These are phyloP conservation scores for Fusarium foetens DNA, from an alignment of 2,329 filamentous ascomycete genomes.

Conservation along the genomic window DNA sequence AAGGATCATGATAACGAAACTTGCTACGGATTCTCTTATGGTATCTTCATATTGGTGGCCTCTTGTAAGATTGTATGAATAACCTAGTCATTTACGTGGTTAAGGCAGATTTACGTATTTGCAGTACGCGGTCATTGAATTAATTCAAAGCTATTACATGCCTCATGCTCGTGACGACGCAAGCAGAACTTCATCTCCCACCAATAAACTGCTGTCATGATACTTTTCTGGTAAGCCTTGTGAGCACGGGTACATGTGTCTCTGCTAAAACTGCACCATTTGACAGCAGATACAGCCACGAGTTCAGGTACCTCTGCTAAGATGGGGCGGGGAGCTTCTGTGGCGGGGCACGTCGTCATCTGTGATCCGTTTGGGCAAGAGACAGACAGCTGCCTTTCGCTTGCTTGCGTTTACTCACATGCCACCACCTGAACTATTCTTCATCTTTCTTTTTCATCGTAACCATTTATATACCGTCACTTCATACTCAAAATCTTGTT, in stretches of 20 bases:
- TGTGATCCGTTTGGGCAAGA: slow-evolving; percentile 35
- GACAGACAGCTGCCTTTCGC: slow-evolving; percentile 23
- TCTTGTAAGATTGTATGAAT: neutral
- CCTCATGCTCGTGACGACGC: slow-evolving; percentile 31
- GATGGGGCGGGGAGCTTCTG: slow-evolving; percentile 14
- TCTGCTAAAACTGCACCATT: neutral
- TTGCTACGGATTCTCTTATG: too few species aligned
- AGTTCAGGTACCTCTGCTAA: slow-evolving; percentile 29
- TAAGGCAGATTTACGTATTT: slow-evolving; percentile 28
- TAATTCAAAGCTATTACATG: neutral
- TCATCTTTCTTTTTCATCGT: neutral
- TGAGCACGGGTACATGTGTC: slow-evolving; percentile 10
- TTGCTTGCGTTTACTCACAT: slow-evolving; percentile 30
- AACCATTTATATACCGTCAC: slow-evolving; percentile 11
- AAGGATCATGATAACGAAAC: neutral
- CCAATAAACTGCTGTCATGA: slow-evolving; percentile 16
- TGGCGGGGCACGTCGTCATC: slow-evolving; percentile 45
- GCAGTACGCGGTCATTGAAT: slow-evolving; percentile 24
- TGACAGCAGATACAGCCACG: neutral
- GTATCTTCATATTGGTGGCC: neutral
- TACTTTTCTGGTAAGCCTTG: slow-evolving; percentile 17
- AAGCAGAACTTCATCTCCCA: neutral
- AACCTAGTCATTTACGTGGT: slow-evolving; percentile 7
- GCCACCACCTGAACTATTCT: slow-evolving; percentile 13
- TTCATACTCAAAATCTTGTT: neutral